Conservation (phyloP, 768 basidiomycete genomes). For the Coprinopsis marcescibilis region DNA sequence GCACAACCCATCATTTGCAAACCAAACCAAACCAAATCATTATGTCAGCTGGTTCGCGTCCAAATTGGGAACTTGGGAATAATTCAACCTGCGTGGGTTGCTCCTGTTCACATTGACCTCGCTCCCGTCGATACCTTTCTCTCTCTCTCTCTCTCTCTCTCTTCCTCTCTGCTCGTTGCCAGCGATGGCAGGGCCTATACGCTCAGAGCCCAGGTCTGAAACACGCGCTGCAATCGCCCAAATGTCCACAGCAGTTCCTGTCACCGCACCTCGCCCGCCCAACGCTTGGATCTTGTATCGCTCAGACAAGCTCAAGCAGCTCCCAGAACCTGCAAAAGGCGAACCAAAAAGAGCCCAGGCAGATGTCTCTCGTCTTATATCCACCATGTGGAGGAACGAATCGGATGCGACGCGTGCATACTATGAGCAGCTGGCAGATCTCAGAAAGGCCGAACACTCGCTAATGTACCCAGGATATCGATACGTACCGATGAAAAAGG, state of each 20-base stretch:
- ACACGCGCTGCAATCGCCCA: conserved; percentile 3
- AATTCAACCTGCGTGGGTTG: no score
- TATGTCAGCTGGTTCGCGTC: no score
- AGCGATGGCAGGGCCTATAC: conserved; percentile 18
- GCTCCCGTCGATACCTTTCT: not conserved
- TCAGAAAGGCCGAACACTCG: conserved; percentile 46
- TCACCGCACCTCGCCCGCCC: conserved; percentile 57
- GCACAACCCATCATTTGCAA: no score
- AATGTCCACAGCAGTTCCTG: conserved; percentile 4
- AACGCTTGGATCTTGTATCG: conserved; percentile 86
- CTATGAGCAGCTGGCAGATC: conserved; percentile 51
- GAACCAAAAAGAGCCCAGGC: conserved; percentile 46
- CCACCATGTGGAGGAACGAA: conserved; percentile 60
- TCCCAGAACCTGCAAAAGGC: conserved; percentile 31
- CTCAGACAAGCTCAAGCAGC: conserved; percentile 44
- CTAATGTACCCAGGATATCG: conserved; percentile 50
- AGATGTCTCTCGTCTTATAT: conserved; percentile 58
- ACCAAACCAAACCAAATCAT: no score
- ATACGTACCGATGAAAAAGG: conserved; percentile 51
- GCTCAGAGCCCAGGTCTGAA: conserved; percentile 10
- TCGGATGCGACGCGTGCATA: conserved; percentile 36
- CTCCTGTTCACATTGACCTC: no score
- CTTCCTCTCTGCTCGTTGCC: conserved; percentile 2
- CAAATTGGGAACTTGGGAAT: no score
- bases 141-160: conserved; percentile 7